Base-by-base conservation (phyloP, 2,329 filamentous ascomycete species). In the Neobulgaria alba region DNA sequence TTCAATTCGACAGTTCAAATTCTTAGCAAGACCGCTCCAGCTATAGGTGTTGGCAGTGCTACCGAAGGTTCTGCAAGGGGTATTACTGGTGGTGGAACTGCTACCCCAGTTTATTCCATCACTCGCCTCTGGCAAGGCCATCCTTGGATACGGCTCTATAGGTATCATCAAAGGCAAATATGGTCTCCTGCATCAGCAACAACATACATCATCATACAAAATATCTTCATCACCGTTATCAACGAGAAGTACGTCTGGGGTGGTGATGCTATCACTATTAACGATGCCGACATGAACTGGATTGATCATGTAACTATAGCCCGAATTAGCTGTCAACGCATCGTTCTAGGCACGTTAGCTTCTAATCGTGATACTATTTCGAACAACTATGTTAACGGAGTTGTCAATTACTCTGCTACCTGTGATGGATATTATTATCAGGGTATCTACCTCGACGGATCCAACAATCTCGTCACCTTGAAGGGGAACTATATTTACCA, bases 211-310 rank as follows among this genome's bases (percentile, higher is more conserved):
- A 51, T 50, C 32, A 46, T 51, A 15, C 49, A 49, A 41, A 77
- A 74, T 59, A 61, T 75, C 41, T 66, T 69, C 39, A 66, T 76
- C 53, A 73, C 71, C 38, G 62, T 72, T 38, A 60, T 77, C 36
- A 77, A 77, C 63, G 67, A 72, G 12, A 53, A 71, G 55, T 73
- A 75, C 52, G 71, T 77, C 51, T 77, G 73, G 73, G 73, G 73
- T 40, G 73, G 73, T 39, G 73, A 77, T 55, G 73, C 68, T 29
- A 73, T 77, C 55, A 73, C 70, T 30, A 57, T 77, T 5, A 61
- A 72, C 41, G 61, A 64, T 32, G 56, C 63, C 10, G 67, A 70
- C 46, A 46, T 65, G 23, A 50, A 69, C 10, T 56, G 54, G 52
- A 51, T 56, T 18, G 50, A 54, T 23, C 52, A 53, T 29, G 43